Base-by-base conservation (phyloP, 257 asterid genomes). In the Prunella vulgaris region DNA sequence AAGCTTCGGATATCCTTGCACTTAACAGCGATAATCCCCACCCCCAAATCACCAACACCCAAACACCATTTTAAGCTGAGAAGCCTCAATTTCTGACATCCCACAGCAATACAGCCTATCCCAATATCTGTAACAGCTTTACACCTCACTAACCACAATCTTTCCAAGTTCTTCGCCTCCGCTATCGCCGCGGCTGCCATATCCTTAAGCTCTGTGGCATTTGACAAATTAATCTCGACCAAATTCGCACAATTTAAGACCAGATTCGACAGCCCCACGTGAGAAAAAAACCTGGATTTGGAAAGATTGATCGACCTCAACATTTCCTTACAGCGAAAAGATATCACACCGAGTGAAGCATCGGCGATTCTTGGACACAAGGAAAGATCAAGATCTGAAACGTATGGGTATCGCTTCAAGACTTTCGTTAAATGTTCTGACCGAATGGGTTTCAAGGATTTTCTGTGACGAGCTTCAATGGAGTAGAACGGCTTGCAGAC, bases 81-180 rank as follows among this genome's bases (percentile, higher is more conserved):
- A 42, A 84, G 51, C 82, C 78, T 92, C 80, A 92, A 72, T 79
- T 92, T 92, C 70, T 66, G 70, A 69, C 97, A 92, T 30, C 95
- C 96, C 49, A 92, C 97, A 14, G 96, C 95, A 76, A 92, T 86
- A 87, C 96, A 92, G 1, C 97, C 95, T 27, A 92, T 76, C 72
- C 97, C 97, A 64, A 87, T 92, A 80, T 92, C 97, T 0, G 93
- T 87, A 65, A 92, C 64, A 15, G 79, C 64, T 74, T 86, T 87
- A 71, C 98, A 92, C 80, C 98, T 89, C 73, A 82, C 90, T 65
- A 92, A 73, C 86, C 86, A 83, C 69, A 89, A 76, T 73, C 35
- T 89, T 69, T 89, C 95, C 87, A 92, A 70, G 68, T 87, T 87
- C 89, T 81, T 89, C 17, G 96, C 96, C 81, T 82, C 88, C 0